Evolutionary conservation across 345 rosid genomes (phyloP), one percentile per base, ranked within the genome.

Genomic region (Bruguiera parviflora): DNA sequence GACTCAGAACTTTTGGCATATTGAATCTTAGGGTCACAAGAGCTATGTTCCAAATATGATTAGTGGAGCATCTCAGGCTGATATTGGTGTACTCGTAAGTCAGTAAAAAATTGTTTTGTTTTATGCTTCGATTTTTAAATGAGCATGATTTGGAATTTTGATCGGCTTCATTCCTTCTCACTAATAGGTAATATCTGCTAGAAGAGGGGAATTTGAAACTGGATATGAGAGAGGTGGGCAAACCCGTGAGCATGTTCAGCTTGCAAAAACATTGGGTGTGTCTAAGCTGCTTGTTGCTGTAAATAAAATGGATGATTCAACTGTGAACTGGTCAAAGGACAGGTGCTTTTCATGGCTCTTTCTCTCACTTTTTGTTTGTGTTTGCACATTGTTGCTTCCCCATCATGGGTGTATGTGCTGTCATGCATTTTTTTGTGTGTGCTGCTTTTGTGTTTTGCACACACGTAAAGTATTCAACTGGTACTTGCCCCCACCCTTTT

Each of bases 161-260:
- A 43, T 18, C 5, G 60, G 43, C 28, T 29, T 29, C 47, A 37
- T 5, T 18, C 20, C 61, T 9, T 71, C 60, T 19, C 57, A 22
- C 7, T 33, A 33, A 58, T 69, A 96, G 99, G 98, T 96, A 57
- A 96, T 92, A 70, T 92, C 98, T 65, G 99, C 99, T 69, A 86
- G 98, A 6, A 92, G 87, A 82, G 99, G 99, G 63, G 99, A 96
- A 82, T 96, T 96, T 67, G 99, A 96, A 86, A 96, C 99, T 47
- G 99, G 99, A 56, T 96, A 80, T 75, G 99, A 96, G 83, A 90
- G 86, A 84, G 99, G 99, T 77, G 99, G 99, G 55, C 99, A 96
- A 85, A 96, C 99, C 60, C 98, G 99, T 70, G 99, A 96, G 79
- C 99, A 96, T 78, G 99, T 96, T 63, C 90, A 85, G 83, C 98